These are phyloP conservation scores for Ballota nigra DNA, from an alignment of 257 asterid species.

Conservation along the genomic window DNA sequence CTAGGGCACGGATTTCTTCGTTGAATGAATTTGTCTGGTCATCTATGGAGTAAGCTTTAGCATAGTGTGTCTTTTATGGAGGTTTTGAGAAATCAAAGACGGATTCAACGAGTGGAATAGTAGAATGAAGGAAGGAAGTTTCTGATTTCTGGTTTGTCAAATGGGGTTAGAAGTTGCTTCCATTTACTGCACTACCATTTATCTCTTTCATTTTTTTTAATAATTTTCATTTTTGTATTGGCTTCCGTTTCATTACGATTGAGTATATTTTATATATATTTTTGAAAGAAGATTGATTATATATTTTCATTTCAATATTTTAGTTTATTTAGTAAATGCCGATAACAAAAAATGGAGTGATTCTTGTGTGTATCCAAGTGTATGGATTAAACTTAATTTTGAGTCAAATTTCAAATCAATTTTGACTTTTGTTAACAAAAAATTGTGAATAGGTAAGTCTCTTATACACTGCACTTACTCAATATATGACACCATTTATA, in stretches of 20 bases:
- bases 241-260: too few species aligned
- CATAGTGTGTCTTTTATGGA: neutral
- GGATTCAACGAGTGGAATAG: neutral
- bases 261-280: too few species aligned
- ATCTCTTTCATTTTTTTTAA: neutral
- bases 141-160: neutral
- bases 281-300: too few species aligned
- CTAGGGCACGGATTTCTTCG: neutral
- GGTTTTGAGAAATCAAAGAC: neutral
- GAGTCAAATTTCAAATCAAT: too few species aligned
- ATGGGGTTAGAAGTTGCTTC: slow-evolving; percentile 5
- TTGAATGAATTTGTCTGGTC: neutral
- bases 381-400: too few species aligned
- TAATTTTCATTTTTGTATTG: neutral
- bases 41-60: neutral
- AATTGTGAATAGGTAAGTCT: too few species aligned
- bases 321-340: neutral
- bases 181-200: neutral
- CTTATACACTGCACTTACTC: too few species aligned
- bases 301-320: neutral
- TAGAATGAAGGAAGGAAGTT: neutral
- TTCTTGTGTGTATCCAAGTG: too few species aligned
- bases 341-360: neutral
- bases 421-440: too few species aligned
- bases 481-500: too few species aligned